Percentiles rank a stretch among this genome's conserved stretches.
Conservation (phyloP, 192 early-diverging fungal genomes). For the Coemansia brasiliensis region DNA sequence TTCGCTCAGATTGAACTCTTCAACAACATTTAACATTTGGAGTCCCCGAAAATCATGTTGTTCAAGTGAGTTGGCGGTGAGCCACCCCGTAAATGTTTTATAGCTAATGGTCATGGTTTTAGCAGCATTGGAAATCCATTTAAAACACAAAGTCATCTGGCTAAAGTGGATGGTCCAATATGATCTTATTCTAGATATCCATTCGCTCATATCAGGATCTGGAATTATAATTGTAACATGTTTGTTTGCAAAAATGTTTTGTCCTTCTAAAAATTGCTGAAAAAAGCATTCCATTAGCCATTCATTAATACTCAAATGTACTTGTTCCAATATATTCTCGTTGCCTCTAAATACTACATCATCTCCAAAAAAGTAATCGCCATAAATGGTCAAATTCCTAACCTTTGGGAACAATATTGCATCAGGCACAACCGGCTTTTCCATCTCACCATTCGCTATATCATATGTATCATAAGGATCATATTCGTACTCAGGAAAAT, state of each 20-base stretch:
- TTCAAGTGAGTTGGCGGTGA: background rate
- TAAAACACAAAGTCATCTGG: background rate
- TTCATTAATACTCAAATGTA: background rate
- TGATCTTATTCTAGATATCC: background rate
- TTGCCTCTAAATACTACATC: background rate
- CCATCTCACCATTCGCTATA: background rate
- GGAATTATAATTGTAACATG: background rate
- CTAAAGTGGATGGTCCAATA: background rate
- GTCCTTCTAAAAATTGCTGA: background rate
- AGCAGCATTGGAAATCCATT: background rate
- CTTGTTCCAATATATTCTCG: background rate
- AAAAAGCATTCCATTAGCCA: background rate
- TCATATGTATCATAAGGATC: slow-evolving; percentile 2
- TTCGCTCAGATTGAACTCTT: background rate
- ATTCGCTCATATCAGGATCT: background rate
- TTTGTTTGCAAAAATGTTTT: background rate
- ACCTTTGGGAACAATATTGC: background rate
- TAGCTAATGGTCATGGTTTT: background rate
- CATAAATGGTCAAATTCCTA: background rate
- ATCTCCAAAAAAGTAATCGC: background rate
- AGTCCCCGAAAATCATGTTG: background rate
- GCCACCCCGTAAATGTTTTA: background rate
- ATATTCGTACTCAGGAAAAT: background rate
- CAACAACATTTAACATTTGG: background rate
- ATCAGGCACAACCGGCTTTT: background rate